phyloP scores from a whole-genome alignment of 148 eudicot species.

The Persicaria maculosa region DNA sequence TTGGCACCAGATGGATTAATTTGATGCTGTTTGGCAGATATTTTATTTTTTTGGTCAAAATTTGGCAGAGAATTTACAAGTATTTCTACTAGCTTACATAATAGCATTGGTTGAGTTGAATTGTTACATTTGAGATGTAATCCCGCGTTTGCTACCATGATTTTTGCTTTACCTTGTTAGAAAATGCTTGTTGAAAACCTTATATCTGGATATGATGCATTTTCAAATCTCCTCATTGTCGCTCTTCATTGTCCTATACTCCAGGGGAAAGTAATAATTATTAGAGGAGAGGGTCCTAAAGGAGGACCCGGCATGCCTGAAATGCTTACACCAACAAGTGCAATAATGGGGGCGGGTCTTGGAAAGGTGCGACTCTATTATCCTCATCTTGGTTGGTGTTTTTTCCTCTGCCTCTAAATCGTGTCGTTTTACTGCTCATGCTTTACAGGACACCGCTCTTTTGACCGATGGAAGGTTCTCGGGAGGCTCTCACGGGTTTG shows the following conservation, averaged over 20 bases:
- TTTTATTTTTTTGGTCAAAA: too few relatives aligned
- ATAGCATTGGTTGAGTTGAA: not conserved
- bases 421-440: not conserved
- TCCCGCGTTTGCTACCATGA: not conserved
- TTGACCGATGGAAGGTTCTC: constrained; percentile 96
- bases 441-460: constrained; percentile 73
- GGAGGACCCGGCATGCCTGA: constrained; percentile 99
- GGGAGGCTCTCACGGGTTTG: constrained; percentile 97
- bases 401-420: constrained; percentile 5
- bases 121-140: constrained; percentile 1
- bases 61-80: too few relatives aligned
- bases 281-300: constrained; percentile 97
- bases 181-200: not conserved
- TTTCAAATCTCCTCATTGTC: not conserved
- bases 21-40: not conserved
- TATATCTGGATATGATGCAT: not conserved
- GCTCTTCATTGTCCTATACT: constrained; percentile 5
- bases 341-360: constrained; percentile 98
- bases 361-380: constrained; percentile 55
- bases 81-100: not conserved
- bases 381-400: not conserved
- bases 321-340: constrained; percentile 98
- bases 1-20: not conserved
- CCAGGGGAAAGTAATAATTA: constrained; percentile 89
- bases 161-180: not conserved